phyloP scores from a whole-genome alignment of 2,329 filamentous ascomycete genomes.

The Septoria petroselini region DNA sequence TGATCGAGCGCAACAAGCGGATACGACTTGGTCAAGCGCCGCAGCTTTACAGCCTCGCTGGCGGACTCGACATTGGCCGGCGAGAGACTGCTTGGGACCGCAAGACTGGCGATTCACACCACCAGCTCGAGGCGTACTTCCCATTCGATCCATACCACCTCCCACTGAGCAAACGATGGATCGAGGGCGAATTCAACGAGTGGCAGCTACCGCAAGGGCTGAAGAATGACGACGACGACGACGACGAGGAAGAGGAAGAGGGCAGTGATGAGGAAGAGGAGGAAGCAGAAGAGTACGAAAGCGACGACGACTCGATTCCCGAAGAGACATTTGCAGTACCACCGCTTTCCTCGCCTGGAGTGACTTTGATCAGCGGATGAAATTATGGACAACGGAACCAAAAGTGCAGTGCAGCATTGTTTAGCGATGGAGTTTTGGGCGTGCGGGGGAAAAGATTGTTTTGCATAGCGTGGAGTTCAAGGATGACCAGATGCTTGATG shows the following conservation, averaged over 20 bases:
- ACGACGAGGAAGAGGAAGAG: conserved; percentile 43
- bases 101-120: conserved; percentile 68
- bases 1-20: conserved; percentile 89
- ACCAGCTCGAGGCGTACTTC: conserved; percentile 91
- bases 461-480: conserved; percentile 25
- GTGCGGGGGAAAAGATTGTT: neutral
- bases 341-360: conserved; percentile 15
- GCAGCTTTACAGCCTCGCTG: conserved; percentile 44
- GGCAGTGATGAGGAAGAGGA: conserved; percentile 44
- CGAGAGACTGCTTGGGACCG: conserved; percentile 54
- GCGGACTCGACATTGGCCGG: conserved; percentile 51
- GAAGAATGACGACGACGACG: conserved; percentile 55
- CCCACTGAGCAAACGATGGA: conserved; percentile 80
- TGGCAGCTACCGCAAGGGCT: conserved; percentile 71
- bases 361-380: conserved; percentile 21
- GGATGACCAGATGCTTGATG: conserved; percentile 23
- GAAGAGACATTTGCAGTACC: conserved; percentile 25
- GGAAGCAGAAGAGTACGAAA: conserved; percentile 37
- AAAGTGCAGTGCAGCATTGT: conserved; percentile 17
- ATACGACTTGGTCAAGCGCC: conserved; percentile 72
- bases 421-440: conserved; percentile 17
- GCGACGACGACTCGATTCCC: conserved; percentile 31
- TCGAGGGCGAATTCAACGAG: conserved; percentile 76
- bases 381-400: conserved; percentile 15
- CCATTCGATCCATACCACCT: conserved; percentile 96